Conservation (phyloP, 2,329 filamentous ascomycete species). For the Penicillium sumatraense region DNA sequence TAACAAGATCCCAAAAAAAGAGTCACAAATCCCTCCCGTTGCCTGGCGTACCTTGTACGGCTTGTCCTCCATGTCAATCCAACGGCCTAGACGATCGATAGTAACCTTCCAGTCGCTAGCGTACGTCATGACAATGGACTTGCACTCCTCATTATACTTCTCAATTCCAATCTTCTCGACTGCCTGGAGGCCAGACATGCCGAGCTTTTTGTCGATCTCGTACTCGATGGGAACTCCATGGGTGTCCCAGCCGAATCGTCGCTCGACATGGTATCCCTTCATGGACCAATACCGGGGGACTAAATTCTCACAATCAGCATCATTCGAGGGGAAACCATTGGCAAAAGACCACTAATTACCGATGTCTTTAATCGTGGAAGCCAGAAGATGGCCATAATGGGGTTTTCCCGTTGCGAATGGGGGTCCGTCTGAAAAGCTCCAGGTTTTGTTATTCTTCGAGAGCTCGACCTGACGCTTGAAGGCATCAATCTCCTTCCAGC, state of each 20-base stretch:
- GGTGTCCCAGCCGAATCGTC: constrained; percentile 94
- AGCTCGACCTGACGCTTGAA: constrained; percentile 88
- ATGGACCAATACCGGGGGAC: constrained; percentile 97
- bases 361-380: constrained; percentile 96
- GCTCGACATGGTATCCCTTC: constrained; percentile 91
- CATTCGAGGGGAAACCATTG: too few species aligned
- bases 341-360: not conserved
- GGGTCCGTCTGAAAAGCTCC: constrained; percentile 93
- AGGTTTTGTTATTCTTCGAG: constrained; percentile 78
- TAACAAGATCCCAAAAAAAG: not conserved
- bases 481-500: constrained; percentile 91
- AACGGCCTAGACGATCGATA: constrained; percentile 85
- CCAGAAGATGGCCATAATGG: constrained; percentile 77
- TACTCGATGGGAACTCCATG: constrained; percentile 95
- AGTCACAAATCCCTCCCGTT: not conserved
- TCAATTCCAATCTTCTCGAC: constrained; percentile 84
- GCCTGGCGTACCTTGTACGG: constrained; percentile 69
- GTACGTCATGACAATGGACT: constrained; percentile 91
- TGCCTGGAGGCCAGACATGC: constrained; percentile 84
- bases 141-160: constrained; percentile 90
- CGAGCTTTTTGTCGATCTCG: constrained; percentile 95
- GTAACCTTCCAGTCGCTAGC: constrained; percentile 84
- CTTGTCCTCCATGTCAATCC: constrained; percentile 98
- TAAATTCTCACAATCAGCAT: not conserved
- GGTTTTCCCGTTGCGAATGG: constrained; percentile 75